Evolutionary conservation across 495 filamentous ascomycete genomes (phyloP), one percentile per base, ranked within the genome.

Genomic region (Aspergillus carlsbadensis): DNA sequence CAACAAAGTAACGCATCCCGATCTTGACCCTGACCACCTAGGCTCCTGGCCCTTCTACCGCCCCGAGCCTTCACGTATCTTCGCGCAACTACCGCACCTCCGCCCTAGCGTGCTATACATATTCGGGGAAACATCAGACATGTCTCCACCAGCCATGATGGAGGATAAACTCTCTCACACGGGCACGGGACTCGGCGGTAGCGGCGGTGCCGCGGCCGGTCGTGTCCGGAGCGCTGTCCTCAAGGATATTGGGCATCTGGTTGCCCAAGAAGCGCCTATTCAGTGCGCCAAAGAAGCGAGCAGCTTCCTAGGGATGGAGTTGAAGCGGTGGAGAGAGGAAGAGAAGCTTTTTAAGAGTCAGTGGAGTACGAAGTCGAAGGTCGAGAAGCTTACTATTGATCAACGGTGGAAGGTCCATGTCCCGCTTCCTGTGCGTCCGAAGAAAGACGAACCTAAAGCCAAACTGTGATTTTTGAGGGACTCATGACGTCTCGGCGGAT

Each of bases 21-120:
- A 81, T 40, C 63, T 81, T 0, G 65, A 79, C 52, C 57, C 70
- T 6, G 62, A 71, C 14, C 61, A 68, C 31, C 46, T 62, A n/a
- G 68, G 69, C 20, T 64, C 59, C 13, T 80, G 76, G 56, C 84
- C 84, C 1, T 91, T 96, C 72, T 92, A 94, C 75, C 79, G 89
- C 4, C 78, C 90, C 26, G 94, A 96, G 62, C 81, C 87, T 5
- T 64, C 69, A 20, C 67, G 69, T 10, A 85, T 87, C 31, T 87
- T 89, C 54, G 58, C 74, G 1, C 75, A 84, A 43, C 80, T 98
- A 4, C 84, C 85, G 0, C 65, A 80, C 56, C 71, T 98, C 33
- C 81, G 88, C 2, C 91, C 93, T 0, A 86, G 84, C n/a, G 86
- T 88, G 17, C 72, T 96, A 17, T 98, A 91, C 71, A 74, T 97